A percentile compares a stretch with the other conserved stretches of the same genome.
Evolutionary conservation across 2,329 filamentous ascomycete genomes (phyloP).

Genomic region (Pezicula rhizophila): DNA sequence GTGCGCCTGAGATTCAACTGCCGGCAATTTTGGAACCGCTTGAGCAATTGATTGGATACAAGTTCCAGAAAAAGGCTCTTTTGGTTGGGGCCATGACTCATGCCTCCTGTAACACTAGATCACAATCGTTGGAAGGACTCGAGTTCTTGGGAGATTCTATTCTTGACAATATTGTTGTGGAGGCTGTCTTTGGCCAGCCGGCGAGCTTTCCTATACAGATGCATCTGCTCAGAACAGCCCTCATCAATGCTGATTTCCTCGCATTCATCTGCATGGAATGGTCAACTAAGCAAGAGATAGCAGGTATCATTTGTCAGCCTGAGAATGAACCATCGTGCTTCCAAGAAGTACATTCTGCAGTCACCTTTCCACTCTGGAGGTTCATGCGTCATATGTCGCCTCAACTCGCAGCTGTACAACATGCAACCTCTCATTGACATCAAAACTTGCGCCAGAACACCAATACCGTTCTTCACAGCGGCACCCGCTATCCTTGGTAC

Average conservation of each 20-base stretch:
- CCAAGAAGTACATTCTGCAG: constrained; percentile 10
- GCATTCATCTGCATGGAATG: constrained; percentile 67
- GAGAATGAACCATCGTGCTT: constrained; percentile 9
- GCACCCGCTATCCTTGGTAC: constrained; percentile 68
- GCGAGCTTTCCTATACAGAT: constrained; percentile 50
- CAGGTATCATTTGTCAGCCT: constrained; percentile 7
- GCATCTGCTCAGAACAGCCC: constrained; percentile 67
- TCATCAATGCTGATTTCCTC: constrained; percentile 77
- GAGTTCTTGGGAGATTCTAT: constrained; percentile 87
- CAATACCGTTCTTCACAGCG: constrained; percentile 39
- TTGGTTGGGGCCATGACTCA: constrained; percentile 80
- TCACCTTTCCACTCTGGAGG: constrained; percentile 47
- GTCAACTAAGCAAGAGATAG: constrained; percentile 29
- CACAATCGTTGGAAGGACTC: constrained; percentile 60
- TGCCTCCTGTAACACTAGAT: constrained; percentile 46
- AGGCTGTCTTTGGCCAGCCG: constrained; percentile 41
- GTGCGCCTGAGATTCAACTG: constrained; percentile 32
- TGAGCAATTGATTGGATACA: constrained; percentile 64
- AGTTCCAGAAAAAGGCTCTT: constrained; percentile 61
- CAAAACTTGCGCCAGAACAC: constrained; percentile 43
- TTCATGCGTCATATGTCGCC: constrained; percentile 58
- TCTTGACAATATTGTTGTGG: constrained; percentile 71
- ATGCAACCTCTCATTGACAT: constrained; percentile 13
- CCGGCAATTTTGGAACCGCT: constrained; percentile 41
- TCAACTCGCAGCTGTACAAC: constrained; percentile 41